Conservation (phyloP, 2,329 filamentous ascomycete genomes). For the Claviceps sp. region DNA sequence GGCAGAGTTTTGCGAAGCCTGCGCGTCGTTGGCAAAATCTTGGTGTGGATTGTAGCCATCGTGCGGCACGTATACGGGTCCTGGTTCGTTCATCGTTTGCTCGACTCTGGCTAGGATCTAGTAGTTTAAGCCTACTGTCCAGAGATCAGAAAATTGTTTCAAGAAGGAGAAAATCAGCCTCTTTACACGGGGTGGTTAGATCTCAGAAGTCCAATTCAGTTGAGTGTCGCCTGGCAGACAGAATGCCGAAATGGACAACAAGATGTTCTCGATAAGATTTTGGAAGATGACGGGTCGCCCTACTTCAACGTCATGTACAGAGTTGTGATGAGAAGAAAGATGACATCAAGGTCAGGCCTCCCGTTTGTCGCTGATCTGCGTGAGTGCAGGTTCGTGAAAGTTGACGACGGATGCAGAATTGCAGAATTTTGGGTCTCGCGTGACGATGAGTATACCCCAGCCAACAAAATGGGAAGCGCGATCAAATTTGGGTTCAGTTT, state of each 20-base stretch:
- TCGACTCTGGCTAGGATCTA: neutral
- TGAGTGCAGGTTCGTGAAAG: neutral
- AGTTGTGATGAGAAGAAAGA: neutral
- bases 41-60: conserved; percentile 12
- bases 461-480: neutral
- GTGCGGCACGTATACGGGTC: conserved; percentile 14
- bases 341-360: neutral
- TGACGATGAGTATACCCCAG: neutral
- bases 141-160: neutral
- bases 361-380: neutral
- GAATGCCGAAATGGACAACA: neutral
- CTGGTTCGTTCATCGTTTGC: conserved; percentile 17
- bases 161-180: no score
- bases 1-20: conserved; percentile 7
- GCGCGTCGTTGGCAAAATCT: conserved; percentile 9
- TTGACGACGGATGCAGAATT: neutral
- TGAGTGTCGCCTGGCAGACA: neutral
- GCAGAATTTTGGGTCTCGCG: neutral
- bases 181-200: neutral
- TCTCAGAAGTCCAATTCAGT: neutral
- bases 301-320: neutral
- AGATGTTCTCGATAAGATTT: neutral
- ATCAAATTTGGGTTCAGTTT: neutral
- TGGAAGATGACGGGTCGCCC: neutral
- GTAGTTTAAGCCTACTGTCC: neutral